Evolutionary conservation across 1,284 basidiomycete genomes (phyloP), one percentile per base, ranked within the genome.

Genomic region (Puccinia coronata): DNA sequence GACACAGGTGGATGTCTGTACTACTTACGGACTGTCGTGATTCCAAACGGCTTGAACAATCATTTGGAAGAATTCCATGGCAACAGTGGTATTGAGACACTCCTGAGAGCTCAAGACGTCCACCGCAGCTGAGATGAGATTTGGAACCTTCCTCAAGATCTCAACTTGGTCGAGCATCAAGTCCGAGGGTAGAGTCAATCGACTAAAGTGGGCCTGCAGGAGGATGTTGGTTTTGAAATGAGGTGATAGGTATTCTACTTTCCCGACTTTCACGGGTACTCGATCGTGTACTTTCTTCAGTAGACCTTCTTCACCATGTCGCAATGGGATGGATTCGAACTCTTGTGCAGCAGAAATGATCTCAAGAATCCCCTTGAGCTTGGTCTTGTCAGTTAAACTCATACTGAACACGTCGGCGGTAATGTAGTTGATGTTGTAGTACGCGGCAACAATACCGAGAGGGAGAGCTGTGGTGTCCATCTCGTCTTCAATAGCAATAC

Each of bases 61-160:
- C 96, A 99, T 99, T 87, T 99, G 97, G n/a, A 92, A 93, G 82
- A 99, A 87, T 87, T 99, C 97, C 97, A 99, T 99, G 0, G 96
- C 96, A 71, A 96, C 93, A 20, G 98, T 88, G 0, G 96, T 96
- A 85, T 92, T 96, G 84, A 99, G 87, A 92, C 92, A 96, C 2
- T 93, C 95, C 85, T 98, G 98, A 70, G 92, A 95, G 5, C 93
- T 95, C 94, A 99, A 95, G 82, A 99, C 96, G 86, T 98, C 96
- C 49, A 98, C 96, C 85, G 94, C 96, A 1, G 96, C 95, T 2
- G 81, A 80, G 84, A 72, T 83, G 1, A 86, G 82, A 25, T 94
- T 96, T 83, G 98, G 89, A 41, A 97, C 91, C 87, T 96, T 97
- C 87, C 93, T 91, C 2, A 99, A 88, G 16, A 99, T 92, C 55